phyloP scores from a whole-genome alignment of 1,284 basidiomycete genomes.

The Ustilago sp. region DNA sequence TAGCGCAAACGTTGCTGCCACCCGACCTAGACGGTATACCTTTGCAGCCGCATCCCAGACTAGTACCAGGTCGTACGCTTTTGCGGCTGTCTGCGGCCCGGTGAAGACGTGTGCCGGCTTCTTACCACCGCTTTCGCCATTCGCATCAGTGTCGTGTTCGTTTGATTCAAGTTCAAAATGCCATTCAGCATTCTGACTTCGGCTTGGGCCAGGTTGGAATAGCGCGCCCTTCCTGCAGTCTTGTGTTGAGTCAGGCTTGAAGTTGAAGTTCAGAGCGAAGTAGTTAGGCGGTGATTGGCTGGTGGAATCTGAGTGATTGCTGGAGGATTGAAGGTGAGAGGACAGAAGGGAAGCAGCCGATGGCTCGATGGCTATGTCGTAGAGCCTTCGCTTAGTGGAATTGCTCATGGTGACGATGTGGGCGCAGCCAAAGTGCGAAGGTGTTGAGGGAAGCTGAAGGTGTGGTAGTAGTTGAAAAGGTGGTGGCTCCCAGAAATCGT shows the following conservation, averaged over 20 bases:
- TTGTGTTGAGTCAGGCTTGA: conserved; percentile 46
- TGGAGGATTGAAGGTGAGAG: conserved; percentile 2
- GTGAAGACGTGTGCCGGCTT: conserved; percentile 41
- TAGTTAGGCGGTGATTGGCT: conserved; percentile 18
- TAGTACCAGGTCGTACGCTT: conserved; percentile 37
- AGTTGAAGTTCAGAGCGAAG: conserved; percentile 47
- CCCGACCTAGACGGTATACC: conserved; percentile 26
- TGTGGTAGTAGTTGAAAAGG: not conserved
- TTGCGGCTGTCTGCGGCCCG: conserved; percentile 30
- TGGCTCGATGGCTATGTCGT: conserved; percentile 30
- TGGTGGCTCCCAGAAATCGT: not conserved
- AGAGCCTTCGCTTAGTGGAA: conserved; percentile 12
- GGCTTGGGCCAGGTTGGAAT: conserved; percentile 13
- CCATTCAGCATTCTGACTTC: conserved; percentile 32
- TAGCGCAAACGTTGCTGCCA: conserved; percentile 40
- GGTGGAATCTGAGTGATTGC: not conserved
- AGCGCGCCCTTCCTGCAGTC: conserved; percentile 40
- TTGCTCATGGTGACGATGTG: conserved; percentile 15
- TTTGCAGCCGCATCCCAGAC: conserved; percentile 30
- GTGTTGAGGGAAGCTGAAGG: not conserved
- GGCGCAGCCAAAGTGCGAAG: not conserved
- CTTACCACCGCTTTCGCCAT: not conserved
- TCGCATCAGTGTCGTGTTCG: conserved; percentile 3
- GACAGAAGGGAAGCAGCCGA: conserved; percentile 21
- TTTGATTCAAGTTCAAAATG: conserved; percentile 42